phyloP scores from a whole-genome alignment of 192 early-diverging fungal species.

The Phycomyces blakesleeanus region DNA sequence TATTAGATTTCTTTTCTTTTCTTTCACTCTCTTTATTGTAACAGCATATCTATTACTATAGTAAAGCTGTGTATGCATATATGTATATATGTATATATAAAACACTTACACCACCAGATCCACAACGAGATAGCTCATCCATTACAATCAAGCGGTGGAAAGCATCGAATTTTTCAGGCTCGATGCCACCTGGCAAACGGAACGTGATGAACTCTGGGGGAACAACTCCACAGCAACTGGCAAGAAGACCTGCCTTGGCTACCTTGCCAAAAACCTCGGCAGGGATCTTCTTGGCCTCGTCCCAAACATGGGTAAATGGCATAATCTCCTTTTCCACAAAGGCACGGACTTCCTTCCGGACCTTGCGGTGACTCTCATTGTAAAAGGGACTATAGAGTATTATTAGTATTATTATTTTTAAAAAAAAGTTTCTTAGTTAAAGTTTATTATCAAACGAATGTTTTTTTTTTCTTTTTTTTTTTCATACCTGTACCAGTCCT shows the following conservation, averaged over 20 bases:
- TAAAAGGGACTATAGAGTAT: slow-evolving; percentile 64
- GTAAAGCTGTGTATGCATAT: no score
- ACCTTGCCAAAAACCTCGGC: slow-evolving; percentile 67
- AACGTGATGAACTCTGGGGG: slow-evolving; percentile 32
- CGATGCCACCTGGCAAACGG: slow-evolving; percentile 45
- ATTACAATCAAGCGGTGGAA: slow-evolving; percentile 74
- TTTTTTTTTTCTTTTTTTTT: not conserved
- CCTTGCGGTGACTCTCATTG: slow-evolving; percentile 62
- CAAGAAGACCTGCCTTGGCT: slow-evolving; percentile 67
- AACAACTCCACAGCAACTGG: slow-evolving; percentile 49
- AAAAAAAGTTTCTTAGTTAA: no score
- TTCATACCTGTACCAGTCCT: slow-evolving; percentile 36
- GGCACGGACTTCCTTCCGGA: slow-evolving; percentile 54
- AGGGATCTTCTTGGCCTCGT: slow-evolving; percentile 76
- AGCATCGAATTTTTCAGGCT: slow-evolving; percentile 52
- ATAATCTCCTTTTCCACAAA: slow-evolving; percentile 80
- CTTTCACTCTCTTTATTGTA: not conserved
- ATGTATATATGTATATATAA: no score
- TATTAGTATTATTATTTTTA: not conserved
- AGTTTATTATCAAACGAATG: not conserved
- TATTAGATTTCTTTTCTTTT: no score
- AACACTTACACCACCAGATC: slow-evolving; percentile 65
- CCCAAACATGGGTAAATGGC: slow-evolving; percentile 73
- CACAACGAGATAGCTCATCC: slow-evolving; percentile 79
- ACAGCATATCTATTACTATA: no score